phyloP scores from a whole-genome alignment of 257 asterid genomes.

The Fraxinus excelsior region DNA sequence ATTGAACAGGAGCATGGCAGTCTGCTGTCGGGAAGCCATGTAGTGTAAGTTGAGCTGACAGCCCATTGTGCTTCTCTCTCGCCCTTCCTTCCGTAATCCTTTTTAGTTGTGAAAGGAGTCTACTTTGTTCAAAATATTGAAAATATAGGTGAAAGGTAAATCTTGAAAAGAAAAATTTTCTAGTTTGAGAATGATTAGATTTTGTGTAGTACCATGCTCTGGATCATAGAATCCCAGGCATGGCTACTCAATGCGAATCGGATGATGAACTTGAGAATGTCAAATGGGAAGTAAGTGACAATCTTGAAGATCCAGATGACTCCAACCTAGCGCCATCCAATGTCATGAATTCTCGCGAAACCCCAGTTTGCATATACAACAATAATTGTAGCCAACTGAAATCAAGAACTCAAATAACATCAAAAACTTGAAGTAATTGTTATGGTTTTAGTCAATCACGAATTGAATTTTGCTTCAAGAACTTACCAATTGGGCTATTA shows the following conservation, averaged over 20 bases:
- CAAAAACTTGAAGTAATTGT: background rate
- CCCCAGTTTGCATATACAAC: constrained; percentile 72
- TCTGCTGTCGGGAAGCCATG: constrained; percentile 44
- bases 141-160: background rate
- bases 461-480: background rate
- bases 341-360: constrained; percentile 64
- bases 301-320: constrained; percentile 70
- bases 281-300: constrained; percentile 71
- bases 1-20: constrained; percentile 6
- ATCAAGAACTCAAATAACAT: background rate
- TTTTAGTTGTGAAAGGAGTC: constrained; percentile 60
- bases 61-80: constrained; percentile 67
- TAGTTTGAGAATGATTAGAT: background rate
- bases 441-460: background rate
- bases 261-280: constrained; percentile 59
- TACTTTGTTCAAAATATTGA: constrained; percentile 10
- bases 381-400: constrained; percentile 59
- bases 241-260: constrained; percentile 49
- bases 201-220: constrained; percentile 39
- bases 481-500: constrained; percentile 70
- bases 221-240: constrained; percentile 54
- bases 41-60: constrained; percentile 50
- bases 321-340: constrained; percentile 86
- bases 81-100: constrained; percentile 43
- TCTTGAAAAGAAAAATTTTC: background rate